Base-by-base conservation (phyloP, 345 rosid species). In the Arabis alpina region DNA sequence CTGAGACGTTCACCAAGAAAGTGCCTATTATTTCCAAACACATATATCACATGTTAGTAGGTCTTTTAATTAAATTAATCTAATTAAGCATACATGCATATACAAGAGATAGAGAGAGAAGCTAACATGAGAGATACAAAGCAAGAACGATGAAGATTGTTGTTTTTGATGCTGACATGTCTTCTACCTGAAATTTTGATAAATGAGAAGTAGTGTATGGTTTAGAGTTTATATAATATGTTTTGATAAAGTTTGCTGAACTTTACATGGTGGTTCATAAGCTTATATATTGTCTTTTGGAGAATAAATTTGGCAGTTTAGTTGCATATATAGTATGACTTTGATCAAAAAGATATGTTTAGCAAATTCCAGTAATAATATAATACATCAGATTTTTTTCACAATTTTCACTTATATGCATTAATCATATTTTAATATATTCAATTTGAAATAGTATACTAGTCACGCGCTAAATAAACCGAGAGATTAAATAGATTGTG, bases 141-240 rank as follows among this genome's bases (percentile, higher is more conserved):
- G n/a, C 23, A 3, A 56, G 6, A 47, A 56, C 2, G 5, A 47
- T 57, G 10, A 25, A 56, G 15, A 36, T 57, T 6, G 16, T 45
- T 36, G 55, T n/a, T 34, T 57, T 68, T 14, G 39, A 57, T 47
- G 64, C 1, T 24, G 10, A 14, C 73, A 68, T 68, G 40, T 56
- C 7, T 34, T 56, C 12, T 43, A 13, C 24, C 9, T 66, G 30
- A 66, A 15, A 4, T 4, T 10, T 54, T 53, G 3, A 19, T 19
- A 66, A 41, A 27, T 5, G 30, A 53, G 23, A 19, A 3, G 34
- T 45, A 27, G 45, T 68, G 44, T 50, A 24, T 37, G 27, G 14
- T 43, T 61, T 61, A 59, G 48, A n/a, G 32, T 28, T 28, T 28
- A 28, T 28, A 4, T 54, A 43, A 30, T 12, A 42, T 6, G 19